These are phyloP conservation scores for Stagonosporopsis tanaceti DNA, from an alignment of 2,329 filamentous ascomycete species.

Conservation along the genomic window DNA sequence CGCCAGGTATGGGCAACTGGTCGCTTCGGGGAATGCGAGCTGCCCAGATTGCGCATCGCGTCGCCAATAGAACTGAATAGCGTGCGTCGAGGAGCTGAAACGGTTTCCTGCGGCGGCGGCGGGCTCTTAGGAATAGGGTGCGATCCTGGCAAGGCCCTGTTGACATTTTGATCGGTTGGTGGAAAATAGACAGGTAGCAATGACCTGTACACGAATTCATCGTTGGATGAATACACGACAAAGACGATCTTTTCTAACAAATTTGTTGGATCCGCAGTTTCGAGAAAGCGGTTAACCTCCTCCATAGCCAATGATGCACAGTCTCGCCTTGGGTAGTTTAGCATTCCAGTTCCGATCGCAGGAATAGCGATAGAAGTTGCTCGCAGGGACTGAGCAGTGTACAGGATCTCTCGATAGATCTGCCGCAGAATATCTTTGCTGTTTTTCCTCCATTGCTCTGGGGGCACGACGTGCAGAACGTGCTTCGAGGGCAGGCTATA, in stretches of 20 bases:
- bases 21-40: conserved; percentile 15
- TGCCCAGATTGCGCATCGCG: conserved; percentile 34
- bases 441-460: conserved; percentile 31
- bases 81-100: conserved; percentile 23
- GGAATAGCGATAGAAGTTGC: conserved; percentile 46
- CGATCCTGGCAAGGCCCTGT: conserved; percentile 16
- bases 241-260: conserved; percentile 42
- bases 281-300: conserved; percentile 44
- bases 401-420: conserved; percentile 40
- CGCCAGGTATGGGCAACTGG: conserved; percentile 23
- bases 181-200: conserved; percentile 46
- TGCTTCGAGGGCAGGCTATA: conserved; percentile 41
- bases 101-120: neutral
- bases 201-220: conserved; percentile 44
- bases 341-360: conserved; percentile 42
- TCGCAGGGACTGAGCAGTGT: conserved; percentile 31
- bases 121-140: neutral
- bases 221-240: conserved; percentile 39
- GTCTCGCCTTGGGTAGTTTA: conserved; percentile 39
- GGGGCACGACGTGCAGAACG: conserved; percentile 41
- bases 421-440: conserved; percentile 37
- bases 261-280: conserved; percentile 29
- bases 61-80: conserved; percentile 33
- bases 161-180: conserved; percentile 25
- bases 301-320: conserved; percentile 43